Evolutionary conservation across 352 stramenopile genomes (phyloP).

Genomic region (Phytophthora podocarpi): DNA sequence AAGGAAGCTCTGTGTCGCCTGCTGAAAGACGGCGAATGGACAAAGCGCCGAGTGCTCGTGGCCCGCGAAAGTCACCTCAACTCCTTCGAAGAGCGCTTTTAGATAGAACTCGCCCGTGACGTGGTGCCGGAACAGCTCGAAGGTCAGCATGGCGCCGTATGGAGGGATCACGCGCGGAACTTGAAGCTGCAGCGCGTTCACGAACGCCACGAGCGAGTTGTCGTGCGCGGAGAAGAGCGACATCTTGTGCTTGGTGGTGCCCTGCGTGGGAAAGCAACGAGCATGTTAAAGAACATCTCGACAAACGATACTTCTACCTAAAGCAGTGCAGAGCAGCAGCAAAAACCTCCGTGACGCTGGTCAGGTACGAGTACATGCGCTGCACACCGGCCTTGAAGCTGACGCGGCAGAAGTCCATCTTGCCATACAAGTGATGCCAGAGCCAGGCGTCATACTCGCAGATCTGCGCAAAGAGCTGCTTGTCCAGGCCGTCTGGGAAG

Average conservation of each 20-base stretch:
- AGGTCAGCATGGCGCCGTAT: slow-evolving; percentile 78
- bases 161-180: slow-evolving; percentile 55
- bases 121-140: slow-evolving; percentile 65
- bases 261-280: slow-evolving; percentile 8
- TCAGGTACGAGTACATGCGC: slow-evolving; percentile 60
- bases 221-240: slow-evolving; percentile 83
- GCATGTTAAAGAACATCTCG: not conserved
- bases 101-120: slow-evolving; percentile 55
- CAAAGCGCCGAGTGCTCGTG: slow-evolving; percentile 54
- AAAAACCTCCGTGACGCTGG: slow-evolving; percentile 43
- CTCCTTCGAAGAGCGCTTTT: slow-evolving; percentile 57
- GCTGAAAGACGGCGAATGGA: slow-evolving; percentile 60
- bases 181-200: slow-evolving; percentile 67
- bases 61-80: slow-evolving; percentile 44
- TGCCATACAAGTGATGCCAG: slow-evolving; percentile 78
- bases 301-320: not conserved
- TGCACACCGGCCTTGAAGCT: slow-evolving; percentile 66
- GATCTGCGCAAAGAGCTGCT: slow-evolving; percentile 67
- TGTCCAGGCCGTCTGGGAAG: slow-evolving; percentile 57
- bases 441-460: slow-evolving; percentile 74
- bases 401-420: slow-evolving; percentile 61
- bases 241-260: slow-evolving; percentile 46
- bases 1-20: slow-evolving; percentile 53
- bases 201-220: slow-evolving; percentile 78
- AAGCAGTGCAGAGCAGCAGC: too few relatives aligned